Conservation (phyloP, 139 green algal genomes). For the Nannochloris sp. region DNA sequence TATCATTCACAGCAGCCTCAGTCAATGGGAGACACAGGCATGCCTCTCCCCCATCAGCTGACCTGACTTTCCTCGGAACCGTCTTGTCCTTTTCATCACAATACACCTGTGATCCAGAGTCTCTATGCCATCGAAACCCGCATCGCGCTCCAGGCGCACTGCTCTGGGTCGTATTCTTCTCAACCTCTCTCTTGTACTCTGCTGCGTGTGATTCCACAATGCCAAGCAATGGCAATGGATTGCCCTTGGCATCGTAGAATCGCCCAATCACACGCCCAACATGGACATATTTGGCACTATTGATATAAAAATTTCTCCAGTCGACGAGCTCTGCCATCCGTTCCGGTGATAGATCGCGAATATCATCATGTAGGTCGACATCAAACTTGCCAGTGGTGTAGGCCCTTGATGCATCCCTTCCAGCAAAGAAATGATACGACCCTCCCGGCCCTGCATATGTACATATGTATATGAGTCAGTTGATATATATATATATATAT, state of each 20-base stretch:
- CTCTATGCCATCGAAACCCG: neutral
- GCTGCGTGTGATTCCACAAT: constrained; percentile 2
- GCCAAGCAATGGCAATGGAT: constrained; percentile 18
- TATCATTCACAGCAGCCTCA: neutral
- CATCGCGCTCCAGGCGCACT: neutral
- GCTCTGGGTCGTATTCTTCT: neutral
- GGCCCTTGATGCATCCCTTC: constrained; percentile 37
- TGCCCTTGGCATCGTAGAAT: constrained; percentile 34
- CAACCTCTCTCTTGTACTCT: neutral
- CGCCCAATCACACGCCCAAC: constrained; percentile 29
- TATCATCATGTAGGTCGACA: constrained; percentile 44
- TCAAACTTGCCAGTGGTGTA: constrained; percentile 50
- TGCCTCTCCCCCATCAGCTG: too few relatives aligned
- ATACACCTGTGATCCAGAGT: constrained; percentile 4
- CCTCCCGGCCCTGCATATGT: constrained; percentile 20
- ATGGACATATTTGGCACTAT: constrained; percentile 28
- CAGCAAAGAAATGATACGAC: constrained; percentile 51
- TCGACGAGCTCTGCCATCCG: constrained; percentile 31
- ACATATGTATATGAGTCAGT: neutral
- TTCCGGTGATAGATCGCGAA: constrained; percentile 38
- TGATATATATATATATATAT: too few relatives aligned
- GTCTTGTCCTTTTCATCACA: constrained; percentile 1
- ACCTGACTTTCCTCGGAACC: neutral
- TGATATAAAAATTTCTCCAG: constrained; percentile 54
- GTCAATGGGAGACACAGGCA: too few relatives aligned